Evolutionary conservation across 352 stramenopile species (phyloP).

Genomic region (Phytophthora pinifolia): DNA sequence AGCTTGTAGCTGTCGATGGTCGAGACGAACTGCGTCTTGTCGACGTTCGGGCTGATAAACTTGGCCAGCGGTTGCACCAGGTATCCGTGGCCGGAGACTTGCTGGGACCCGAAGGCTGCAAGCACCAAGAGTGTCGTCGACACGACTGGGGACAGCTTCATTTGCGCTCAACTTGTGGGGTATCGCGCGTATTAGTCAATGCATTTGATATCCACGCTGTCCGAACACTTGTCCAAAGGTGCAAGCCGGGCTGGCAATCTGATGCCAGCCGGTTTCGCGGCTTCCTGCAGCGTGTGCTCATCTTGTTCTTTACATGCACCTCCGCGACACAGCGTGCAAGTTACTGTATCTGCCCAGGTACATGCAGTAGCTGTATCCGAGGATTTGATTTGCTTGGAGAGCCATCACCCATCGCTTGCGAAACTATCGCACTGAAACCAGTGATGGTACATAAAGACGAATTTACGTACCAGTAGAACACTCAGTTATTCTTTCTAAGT

Average conservation of each 20-base stretch:
- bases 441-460: no score
- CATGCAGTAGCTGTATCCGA: no score
- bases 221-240: no score
- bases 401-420: no score
- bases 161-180: constrained; percentile 7
- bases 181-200: constrained; percentile 13
- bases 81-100: constrained; percentile 36
- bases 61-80: constrained; percentile 39
- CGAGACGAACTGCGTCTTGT: constrained; percentile 43
- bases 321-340: background rate
- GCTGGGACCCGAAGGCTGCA: constrained; percentile 9
- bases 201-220: constrained; percentile 3
- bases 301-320: background rate
- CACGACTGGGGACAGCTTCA: constrained; percentile 12
- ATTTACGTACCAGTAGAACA: no score
- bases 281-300: background rate
- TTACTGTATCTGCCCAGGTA: no score
- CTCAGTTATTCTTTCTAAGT: no score
- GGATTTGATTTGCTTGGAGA: no score
- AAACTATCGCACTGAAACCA: no score
- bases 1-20: constrained; percentile 42
- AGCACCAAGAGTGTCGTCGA: constrained; percentile 16
- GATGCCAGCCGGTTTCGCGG: constrained; percentile 10
- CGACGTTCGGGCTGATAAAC: constrained; percentile 35
- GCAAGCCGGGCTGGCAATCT: background rate